These are phyloP conservation scores for Murraya paniculata DNA, from an alignment of 345 rosid genomes.

Conservation along the genomic window DNA sequence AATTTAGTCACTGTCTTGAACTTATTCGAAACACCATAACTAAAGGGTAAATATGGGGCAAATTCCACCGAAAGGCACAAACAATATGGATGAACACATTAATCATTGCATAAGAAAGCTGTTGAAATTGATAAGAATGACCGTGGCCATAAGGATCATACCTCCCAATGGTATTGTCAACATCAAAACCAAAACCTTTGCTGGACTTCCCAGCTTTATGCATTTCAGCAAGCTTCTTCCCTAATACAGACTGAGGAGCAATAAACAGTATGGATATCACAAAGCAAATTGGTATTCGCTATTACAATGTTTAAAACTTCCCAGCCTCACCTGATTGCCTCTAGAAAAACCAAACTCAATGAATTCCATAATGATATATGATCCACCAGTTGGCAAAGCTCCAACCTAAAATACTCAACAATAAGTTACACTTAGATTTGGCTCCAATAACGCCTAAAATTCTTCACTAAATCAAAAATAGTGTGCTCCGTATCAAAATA, in stretches of 20 bases:
- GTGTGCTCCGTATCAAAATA: neutral
- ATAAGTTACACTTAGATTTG: constrained; percentile 7
- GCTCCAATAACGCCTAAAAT: neutral
- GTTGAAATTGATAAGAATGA: neutral
- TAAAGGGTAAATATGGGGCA: neutral
- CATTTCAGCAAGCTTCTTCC: constrained; percentile 93
- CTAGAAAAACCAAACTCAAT: constrained; percentile 76
- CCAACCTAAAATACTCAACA: constrained; percentile 54
- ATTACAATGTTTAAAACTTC: constrained; percentile 8
- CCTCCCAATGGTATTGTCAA: constrained; percentile 96
- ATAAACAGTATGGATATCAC: constrained; percentile 19
- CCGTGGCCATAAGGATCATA: constrained; percentile 15
- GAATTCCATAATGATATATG: constrained; percentile 89
- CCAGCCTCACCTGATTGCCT: constrained; percentile 67
- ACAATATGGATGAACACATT: neutral
- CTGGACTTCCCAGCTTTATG: constrained; percentile 81
- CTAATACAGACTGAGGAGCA: constrained; percentile 60
- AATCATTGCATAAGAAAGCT: neutral
- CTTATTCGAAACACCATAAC: neutral
- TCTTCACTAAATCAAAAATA: neutral
- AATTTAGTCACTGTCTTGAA: neutral
- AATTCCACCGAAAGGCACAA: neutral
- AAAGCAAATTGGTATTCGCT: neutral
- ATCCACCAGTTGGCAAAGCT: constrained; percentile 69
- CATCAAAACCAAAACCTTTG: constrained; percentile 87